These are phyloP conservation scores for Diaporthe eres DNA, from an alignment of 2,329 filamentous ascomycete species.

Conservation along the genomic window DNA sequence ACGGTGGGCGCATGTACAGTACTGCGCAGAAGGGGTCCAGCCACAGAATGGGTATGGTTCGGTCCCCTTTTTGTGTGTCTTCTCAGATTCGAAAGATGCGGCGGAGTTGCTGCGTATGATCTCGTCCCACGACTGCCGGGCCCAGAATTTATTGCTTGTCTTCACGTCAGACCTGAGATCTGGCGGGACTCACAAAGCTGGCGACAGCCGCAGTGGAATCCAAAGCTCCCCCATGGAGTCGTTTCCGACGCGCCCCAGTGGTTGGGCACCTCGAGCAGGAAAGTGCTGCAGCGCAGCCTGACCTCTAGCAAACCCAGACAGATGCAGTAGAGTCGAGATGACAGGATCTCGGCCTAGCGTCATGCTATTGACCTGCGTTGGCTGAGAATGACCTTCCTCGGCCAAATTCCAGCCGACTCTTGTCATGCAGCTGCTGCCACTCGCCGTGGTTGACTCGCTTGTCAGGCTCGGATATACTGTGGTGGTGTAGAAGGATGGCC, in stretches of 20 bases:
- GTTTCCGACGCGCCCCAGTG: conserved; percentile 15
- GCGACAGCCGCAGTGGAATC: conserved; percentile 32
- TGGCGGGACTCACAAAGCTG: conserved; percentile 23
- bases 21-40: conserved; percentile 29
- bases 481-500: conserved; percentile 6
- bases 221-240: conserved; percentile 19
- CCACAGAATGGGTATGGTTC: conserved; percentile 31
- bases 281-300: conserved; percentile 20
- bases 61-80: conserved; percentile 26
- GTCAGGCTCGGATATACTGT: conserved; percentile 33
- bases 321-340: conserved; percentile 31
- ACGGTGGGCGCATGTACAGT: conserved; percentile 31
- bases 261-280: conserved; percentile 12
- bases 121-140: conserved; percentile 39
- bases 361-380: conserved; percentile 33
- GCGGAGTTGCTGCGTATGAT: conserved; percentile 39
- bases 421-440: conserved; percentile 21
- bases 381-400: conserved; percentile 36
- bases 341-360: conserved; percentile 39
- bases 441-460: conserved; percentile 37
- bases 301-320: conserved; percentile 25
- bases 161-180: conserved; percentile 37
- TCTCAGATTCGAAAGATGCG: conserved; percentile 32
- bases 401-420: conserved; percentile 35
- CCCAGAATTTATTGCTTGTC: conserved; percentile 40